Conservation (phyloP, 2,329 filamentous ascomycete species). For the Parafenestella ontariensis region DNA sequence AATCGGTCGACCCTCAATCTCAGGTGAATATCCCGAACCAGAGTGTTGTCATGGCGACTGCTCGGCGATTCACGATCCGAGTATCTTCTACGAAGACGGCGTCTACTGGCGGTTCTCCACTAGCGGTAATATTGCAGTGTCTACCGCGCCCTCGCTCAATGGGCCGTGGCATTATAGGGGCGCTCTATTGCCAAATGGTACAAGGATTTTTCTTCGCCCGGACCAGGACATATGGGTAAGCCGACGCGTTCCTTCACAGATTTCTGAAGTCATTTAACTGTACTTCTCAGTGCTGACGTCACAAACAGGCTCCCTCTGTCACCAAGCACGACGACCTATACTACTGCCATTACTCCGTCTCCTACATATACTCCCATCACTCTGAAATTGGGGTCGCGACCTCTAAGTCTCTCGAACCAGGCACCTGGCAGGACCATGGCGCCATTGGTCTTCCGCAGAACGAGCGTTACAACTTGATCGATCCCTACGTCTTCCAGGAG, state of each 20-base stretch:
- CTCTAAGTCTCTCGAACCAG: slow-evolving; percentile 56
- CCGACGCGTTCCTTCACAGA: not conserved
- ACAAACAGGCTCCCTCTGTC: slow-evolving; percentile 66
- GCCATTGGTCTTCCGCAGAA: slow-evolving; percentile 52
- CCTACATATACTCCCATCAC: slow-evolving; percentile 63
- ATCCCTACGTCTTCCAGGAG: slow-evolving; percentile 51
- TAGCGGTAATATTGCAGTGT: slow-evolving; percentile 55
- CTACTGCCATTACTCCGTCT: slow-evolving; percentile 69
- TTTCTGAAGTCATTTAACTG: not conserved
- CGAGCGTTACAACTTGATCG: slow-evolving; percentile 57
- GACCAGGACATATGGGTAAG: slow-evolving; percentile 57
- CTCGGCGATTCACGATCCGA: slow-evolving; percentile 54
- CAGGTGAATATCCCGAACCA: slow-evolving; percentile 38
- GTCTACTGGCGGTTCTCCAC: slow-evolving; percentile 61
- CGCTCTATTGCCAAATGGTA: slow-evolving; percentile 51
- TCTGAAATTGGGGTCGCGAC: slow-evolving; percentile 67
- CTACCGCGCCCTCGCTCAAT: slow-evolving; percentile 51
- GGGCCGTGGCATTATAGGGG: slow-evolving; percentile 59
- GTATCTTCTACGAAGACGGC: slow-evolving; percentile 54
- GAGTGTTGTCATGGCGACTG: slow-evolving; percentile 49
- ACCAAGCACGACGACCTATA: slow-evolving; percentile 62
- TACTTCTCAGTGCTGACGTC: not conserved
- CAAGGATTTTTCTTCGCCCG: slow-evolving; percentile 51
- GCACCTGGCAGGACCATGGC: slow-evolving; percentile 67
- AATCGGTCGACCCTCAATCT: not conserved